Conservation (phyloP, 2,329 filamentous ascomycete genomes). For the Zymoseptoria brevis region DNA sequence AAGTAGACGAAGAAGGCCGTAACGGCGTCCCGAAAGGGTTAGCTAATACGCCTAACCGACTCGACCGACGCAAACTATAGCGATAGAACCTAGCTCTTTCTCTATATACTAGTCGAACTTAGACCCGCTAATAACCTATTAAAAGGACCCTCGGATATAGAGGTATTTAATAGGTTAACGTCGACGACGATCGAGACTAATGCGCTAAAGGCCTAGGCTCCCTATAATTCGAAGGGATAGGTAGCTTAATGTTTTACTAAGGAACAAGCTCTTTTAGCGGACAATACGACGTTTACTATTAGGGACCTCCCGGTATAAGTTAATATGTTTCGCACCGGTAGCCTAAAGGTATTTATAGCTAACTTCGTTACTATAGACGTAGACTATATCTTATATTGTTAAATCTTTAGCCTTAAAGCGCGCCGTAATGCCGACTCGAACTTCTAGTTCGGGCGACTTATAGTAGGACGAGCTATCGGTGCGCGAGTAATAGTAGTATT, state of each 20-base stretch:
- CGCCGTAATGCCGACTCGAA: neutral
- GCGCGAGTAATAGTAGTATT: neutral
- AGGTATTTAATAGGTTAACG: no score
- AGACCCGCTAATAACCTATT: no score
- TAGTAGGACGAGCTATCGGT: neutral
- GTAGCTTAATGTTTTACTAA: no score
- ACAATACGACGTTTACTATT: no score
- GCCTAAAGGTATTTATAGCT: neutral
- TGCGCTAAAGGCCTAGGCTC: no score
- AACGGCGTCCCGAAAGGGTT: neutral
- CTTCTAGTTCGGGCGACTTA: neutral
- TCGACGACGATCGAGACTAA: no score
- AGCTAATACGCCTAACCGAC: neutral
- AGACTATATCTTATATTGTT: neutral
- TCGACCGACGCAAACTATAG: no score
- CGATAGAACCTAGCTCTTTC: no score
- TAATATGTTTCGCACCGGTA: neutral
- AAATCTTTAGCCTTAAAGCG: neutral
- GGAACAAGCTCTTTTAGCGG: no score
- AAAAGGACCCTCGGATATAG: no score
- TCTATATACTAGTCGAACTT: no score
- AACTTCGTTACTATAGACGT: neutral
- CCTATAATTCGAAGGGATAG: no score
- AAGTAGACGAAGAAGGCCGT: neutral
- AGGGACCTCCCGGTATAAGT: neutral